Evolutionary conservation across 352 stramenopile genomes (phyloP), one percentile per base, ranked within the genome.

Genomic region (Paralagenidium karlingii): DNA sequence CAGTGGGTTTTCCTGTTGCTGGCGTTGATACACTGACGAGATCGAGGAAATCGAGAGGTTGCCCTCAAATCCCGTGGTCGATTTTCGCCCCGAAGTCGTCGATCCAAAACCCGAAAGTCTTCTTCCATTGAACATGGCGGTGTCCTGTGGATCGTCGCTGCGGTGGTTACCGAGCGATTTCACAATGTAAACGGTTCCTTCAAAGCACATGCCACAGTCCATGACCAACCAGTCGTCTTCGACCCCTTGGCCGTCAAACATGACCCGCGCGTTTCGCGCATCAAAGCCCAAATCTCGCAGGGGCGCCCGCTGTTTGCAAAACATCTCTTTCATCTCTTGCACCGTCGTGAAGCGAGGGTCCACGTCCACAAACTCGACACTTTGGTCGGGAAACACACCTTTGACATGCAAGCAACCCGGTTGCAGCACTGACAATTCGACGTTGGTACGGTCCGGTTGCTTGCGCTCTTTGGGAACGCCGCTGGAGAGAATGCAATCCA

Each of bases 361-460:
- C 3, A 91, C 58, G 34, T 91, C 77, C 12, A 78, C 68, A 33
- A 80, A 91, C 53, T 86, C 77, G 10, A 79, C 71, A 20, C 69
- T 84, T 40, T 84, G 66, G 48, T 91, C 77, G 1, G 77, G 68
- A 31, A 90, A 90, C 21, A 85, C 58, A 40, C 73, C 77, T 30
- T 87, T 86, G 21, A 90, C 63, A 46, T 90, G 77, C n/a, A 86
- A 49, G 5, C 74, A 28, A 1, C 69, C 76, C 1, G 58, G 47
- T 26, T 61, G 58, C 30, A 8, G 3, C 13, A 85, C 61, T 0
- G 65, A 79, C 3, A 61, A 32, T 46, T 63, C 53, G 3, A 90
- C 68, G 12, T 73, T 66, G 20, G 33, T 39, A 21, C 6, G 40
- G 15, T 31, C 7, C 8, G 36, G 7, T 8, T 41, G 3, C n/a